A percentile compares a stretch with the other conserved stretches of the same genome.
Conservation (phyloP, 495 filamentous ascomycete genomes). For the Hypoxylon rickii region DNA sequence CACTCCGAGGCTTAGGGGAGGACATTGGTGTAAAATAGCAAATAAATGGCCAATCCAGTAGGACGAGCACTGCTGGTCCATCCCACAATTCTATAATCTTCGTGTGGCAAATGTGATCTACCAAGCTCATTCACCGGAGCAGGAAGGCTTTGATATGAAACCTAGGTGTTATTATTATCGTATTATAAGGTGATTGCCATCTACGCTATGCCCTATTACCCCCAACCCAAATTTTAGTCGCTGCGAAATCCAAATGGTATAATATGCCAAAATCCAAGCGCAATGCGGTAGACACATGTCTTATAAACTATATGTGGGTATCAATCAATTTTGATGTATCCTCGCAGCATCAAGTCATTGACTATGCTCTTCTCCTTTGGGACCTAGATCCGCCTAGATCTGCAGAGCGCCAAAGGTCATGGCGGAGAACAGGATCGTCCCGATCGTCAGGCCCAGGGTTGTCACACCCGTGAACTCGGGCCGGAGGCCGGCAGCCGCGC, state of each 20-base stretch:
- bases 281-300: not conserved
- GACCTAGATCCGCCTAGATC: constrained; percentile 17
- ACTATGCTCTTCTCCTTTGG: not conserved
- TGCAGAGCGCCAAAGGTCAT: constrained; percentile 35
- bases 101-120: too few relatives aligned
- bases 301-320: not conserved
- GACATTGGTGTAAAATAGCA: not conserved
- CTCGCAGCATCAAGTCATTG: not conserved
- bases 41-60: not conserved
- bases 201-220: not conserved
- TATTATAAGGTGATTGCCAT: too few relatives aligned
- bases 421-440: constrained; percentile 31
- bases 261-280: constrained; percentile 11
- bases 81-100: too few relatives aligned
- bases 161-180: too few relatives aligned
- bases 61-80: too few relatives aligned
- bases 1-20: not conserved
- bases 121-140: too few relatives aligned
- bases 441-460: constrained; percentile 28
- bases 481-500: constrained; percentile 20
- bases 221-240: not conserved
- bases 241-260: constrained; percentile 19
- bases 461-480: constrained; percentile 22
- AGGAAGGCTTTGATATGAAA: too few relatives aligned
- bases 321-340: not conserved